Conservation (phyloP, 257 asterid genomes). For the Gentiana straminea region DNA sequence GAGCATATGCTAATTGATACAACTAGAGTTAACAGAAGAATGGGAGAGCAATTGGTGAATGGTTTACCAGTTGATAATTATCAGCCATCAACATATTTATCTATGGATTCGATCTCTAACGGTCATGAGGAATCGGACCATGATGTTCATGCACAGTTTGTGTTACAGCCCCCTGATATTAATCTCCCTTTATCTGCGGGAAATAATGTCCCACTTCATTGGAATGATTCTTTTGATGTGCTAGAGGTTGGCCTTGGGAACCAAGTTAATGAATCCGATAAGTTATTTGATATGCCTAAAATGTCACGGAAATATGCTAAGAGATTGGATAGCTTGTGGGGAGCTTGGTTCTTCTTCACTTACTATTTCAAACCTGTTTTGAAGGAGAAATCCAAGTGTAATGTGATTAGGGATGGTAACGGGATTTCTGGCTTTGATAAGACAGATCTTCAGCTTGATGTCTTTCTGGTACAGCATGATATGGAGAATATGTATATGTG, state of each 20-base stretch:
- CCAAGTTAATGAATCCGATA: slow-evolving; percentile 44
- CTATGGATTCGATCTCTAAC: slow-evolving; percentile 67
- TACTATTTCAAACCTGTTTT: slow-evolving; percentile 68
- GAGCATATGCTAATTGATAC: neutral
- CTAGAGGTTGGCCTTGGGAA: slow-evolving; percentile 58
- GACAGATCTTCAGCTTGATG: slow-evolving; percentile 54
- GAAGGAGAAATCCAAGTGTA: slow-evolving; percentile 52
- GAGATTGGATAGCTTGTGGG: slow-evolving; percentile 64
- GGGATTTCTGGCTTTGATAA: slow-evolving; percentile 58
- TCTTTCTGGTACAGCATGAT: slow-evolving; percentile 71
- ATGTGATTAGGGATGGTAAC: slow-evolving; percentile 39
- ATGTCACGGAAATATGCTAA: slow-evolving; percentile 44
- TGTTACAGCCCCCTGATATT: slow-evolving; percentile 58
- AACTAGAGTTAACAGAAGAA: slow-evolving; percentile 6
- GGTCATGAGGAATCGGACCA: slow-evolving; percentile 51
- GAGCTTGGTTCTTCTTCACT: slow-evolving; percentile 81
- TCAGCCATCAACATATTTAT: slow-evolving; percentile 60
- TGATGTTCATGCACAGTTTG: slow-evolving; percentile 45
- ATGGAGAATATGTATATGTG: slow-evolving; percentile 89
- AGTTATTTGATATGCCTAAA: slow-evolving; percentile 35
- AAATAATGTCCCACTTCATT: slow-evolving; percentile 47
- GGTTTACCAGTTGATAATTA: slow-evolving; percentile 53
- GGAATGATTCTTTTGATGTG: slow-evolving; percentile 53
- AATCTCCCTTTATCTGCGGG: slow-evolving; percentile 62
- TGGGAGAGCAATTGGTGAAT: slow-evolving; percentile 47